These are phyloP conservation scores for Blastobotrys chiropterorum DNA, from an alignment of 805 yeast genomes.

Conservation along the genomic window DNA sequence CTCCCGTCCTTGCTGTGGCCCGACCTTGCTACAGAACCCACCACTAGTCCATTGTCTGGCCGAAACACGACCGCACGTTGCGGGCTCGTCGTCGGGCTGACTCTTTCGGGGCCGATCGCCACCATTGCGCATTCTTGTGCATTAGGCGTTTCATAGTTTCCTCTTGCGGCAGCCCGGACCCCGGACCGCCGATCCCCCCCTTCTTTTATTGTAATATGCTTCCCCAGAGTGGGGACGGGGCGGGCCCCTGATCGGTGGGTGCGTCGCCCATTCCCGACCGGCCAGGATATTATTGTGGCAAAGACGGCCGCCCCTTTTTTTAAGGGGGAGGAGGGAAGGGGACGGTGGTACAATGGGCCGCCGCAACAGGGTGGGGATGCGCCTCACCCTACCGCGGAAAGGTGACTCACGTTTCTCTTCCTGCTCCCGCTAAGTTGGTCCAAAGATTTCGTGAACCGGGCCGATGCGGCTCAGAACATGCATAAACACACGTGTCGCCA, in stretches of 20 bases:
- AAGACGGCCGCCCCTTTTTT: too few species aligned
- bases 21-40: background rate
- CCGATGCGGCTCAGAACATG: too few species aligned
- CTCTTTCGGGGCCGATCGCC: background rate
- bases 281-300: too few species aligned
- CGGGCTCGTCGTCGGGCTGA: background rate
- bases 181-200: background rate
- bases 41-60: background rate
- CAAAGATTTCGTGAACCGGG: background rate
- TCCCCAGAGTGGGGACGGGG: background rate
- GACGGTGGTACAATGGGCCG: too few species aligned
- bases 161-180: background rate
- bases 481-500: background rate
- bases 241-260: background rate
- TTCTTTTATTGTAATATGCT: too few species aligned
- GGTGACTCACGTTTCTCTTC: too few species aligned
- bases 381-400: too few species aligned
- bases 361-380: too few species aligned
- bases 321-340: too few species aligned
- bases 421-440: too few species aligned
- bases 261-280: background rate
- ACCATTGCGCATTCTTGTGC: background rate
- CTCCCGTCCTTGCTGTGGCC: background rate
- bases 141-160: background rate
- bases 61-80: background rate